A percentile compares a stretch with the other conserved stretches of the same genome.
Evolutionary conservation across 495 filamentous ascomycete genomes (phyloP).

Genomic region (Lasiosphaeriaceae sp.): DNA sequence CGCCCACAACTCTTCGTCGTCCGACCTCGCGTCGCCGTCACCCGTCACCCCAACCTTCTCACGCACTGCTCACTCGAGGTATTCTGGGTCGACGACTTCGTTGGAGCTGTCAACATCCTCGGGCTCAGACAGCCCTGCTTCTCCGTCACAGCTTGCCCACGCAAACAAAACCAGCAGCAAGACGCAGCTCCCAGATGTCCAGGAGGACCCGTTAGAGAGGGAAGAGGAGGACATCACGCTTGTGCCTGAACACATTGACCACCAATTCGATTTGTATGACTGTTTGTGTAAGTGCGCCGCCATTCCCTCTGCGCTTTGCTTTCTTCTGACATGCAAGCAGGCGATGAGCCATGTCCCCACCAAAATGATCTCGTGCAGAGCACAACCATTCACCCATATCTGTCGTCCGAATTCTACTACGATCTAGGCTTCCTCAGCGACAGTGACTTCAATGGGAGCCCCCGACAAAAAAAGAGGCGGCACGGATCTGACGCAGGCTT

Average conservation of each 20-base stretch:
- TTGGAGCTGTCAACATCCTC: slow-evolving; percentile 40
- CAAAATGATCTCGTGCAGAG: slow-evolving; percentile 36
- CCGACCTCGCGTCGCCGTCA: slow-evolving; percentile 56
- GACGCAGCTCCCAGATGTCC: slow-evolving; percentile 49
- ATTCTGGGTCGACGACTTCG: slow-evolving; percentile 50
- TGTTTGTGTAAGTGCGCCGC: slow-evolving; percentile 49
- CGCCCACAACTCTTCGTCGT: slow-evolving; percentile 48
- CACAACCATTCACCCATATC: slow-evolving; percentile 30
- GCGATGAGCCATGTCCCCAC: slow-evolving; percentile 42
- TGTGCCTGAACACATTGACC: slow-evolving; percentile 24
- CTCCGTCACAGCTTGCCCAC: slow-evolving; percentile 39
- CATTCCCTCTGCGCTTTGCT: background rate
- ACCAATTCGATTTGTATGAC: slow-evolving; percentile 41
- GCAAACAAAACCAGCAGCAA: slow-evolving; percentile 36
- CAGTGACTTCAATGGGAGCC: slow-evolving; percentile 50
- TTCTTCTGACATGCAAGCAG: slow-evolving; percentile 20
- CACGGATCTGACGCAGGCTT: slow-evolving; percentile 61
- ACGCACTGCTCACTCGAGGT: slow-evolving; percentile 51
- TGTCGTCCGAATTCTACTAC: slow-evolving; percentile 45
- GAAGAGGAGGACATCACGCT: slow-evolving; percentile 55
- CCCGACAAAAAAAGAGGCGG: slow-evolving; percentile 53
- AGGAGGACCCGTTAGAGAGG: slow-evolving; percentile 51
- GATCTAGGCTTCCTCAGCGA: slow-evolving; percentile 59
- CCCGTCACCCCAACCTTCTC: slow-evolving; percentile 62
- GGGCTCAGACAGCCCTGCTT: slow-evolving; percentile 40